Percentiles rank a stretch among this genome's conserved stretches.
phyloP scores from a whole-genome alignment of 495 filamentous ascomycete species.

The Neurospora intermedia region DNA sequence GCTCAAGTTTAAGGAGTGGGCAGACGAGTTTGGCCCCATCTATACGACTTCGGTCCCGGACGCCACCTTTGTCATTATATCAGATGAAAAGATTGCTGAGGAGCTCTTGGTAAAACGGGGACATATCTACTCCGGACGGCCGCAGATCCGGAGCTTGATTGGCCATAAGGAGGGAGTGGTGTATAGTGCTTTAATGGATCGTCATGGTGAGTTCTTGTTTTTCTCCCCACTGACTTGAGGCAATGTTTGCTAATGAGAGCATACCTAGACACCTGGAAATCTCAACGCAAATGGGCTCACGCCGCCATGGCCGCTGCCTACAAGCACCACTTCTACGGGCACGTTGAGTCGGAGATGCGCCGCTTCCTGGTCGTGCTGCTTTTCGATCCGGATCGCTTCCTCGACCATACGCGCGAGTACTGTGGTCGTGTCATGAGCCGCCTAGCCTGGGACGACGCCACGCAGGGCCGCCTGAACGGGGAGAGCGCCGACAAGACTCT shows the following conservation, averaged over 20 bases:
- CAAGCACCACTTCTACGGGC: conserved; percentile 36
- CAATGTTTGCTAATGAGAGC: background rate
- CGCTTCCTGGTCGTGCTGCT: conserved; percentile 32
- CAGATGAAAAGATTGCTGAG: conserved; percentile 44
- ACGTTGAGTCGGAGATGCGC: conserved; percentile 35
- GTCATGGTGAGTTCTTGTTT: conserved; percentile 32
- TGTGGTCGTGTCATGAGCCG: conserved; percentile 38
- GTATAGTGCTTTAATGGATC: conserved; percentile 39
- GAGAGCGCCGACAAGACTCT: conserved; percentile 35
- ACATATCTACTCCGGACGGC: conserved; percentile 42
- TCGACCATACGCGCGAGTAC: conserved; percentile 34
- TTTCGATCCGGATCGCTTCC: conserved; percentile 34
- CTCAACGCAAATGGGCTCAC: conserved; percentile 37
- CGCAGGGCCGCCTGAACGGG: conserved; percentile 31
- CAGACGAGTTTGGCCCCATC: conserved; percentile 43
- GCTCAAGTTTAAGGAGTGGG: conserved; percentile 49
- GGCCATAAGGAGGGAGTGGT: conserved; percentile 36
- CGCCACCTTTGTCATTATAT: conserved; percentile 41
- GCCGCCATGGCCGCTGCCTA: conserved; percentile 38
- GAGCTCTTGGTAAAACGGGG: conserved; percentile 45
- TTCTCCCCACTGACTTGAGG: too few relatives aligned
- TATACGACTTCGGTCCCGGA: conserved; percentile 40
- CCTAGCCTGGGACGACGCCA: conserved; percentile 37
- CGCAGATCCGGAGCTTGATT: conserved; percentile 37
- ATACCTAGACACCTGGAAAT: conserved; percentile 31